phyloP scores from a whole-genome alignment of 345 rosid species.

The Limnanthes douglasii region DNA sequence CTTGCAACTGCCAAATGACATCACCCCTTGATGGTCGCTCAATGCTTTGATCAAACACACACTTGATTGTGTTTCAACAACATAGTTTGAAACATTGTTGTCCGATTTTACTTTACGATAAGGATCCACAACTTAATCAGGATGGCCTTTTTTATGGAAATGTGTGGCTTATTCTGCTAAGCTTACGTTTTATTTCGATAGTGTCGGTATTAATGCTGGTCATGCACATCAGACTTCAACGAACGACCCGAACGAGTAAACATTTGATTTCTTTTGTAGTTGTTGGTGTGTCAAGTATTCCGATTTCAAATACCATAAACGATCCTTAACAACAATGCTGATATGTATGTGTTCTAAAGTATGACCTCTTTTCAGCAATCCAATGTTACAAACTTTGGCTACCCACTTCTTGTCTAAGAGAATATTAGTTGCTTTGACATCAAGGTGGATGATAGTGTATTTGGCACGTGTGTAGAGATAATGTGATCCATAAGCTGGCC shows the following conservation, averaged over 20 bases:
- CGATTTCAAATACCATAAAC: constrained; percentile 93
- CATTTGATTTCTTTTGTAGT: constrained; percentile 84
- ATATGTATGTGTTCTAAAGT: constrained; percentile 91
- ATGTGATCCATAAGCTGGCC: constrained; percentile 87
- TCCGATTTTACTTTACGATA: constrained; percentile 69
- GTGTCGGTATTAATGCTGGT: constrained; percentile 86
- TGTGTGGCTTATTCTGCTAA: constrained; percentile 97
- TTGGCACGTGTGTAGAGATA: constrained; percentile 98
- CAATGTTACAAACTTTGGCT: constrained; percentile 98
- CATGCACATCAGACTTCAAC: constrained; percentile 85
- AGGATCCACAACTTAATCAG: constrained; percentile 77
- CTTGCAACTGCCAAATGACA: constrained; percentile 96
- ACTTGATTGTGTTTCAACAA: constrained; percentile 94
- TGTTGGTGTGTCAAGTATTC: constrained; percentile 96
- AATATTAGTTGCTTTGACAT: constrained; percentile 95
- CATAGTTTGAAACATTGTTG: constrained; percentile 89
- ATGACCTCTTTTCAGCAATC: constrained; percentile 93
- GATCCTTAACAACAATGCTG: constrained; percentile 95
- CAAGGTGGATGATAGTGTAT: constrained; percentile 89
- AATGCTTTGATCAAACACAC: constrained; percentile 73
- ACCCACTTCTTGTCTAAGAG: constrained; percentile 97
- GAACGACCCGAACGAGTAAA: constrained; percentile 91
- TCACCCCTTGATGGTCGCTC: constrained; percentile 99
- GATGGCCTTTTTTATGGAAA: constrained; percentile 87
- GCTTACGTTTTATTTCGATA: constrained; percentile 90